A percentile compares a stretch with the other conserved stretches of the same genome.
Conservation (phyloP, 495 filamentous ascomycete species). For the Xylaria acuta region DNA sequence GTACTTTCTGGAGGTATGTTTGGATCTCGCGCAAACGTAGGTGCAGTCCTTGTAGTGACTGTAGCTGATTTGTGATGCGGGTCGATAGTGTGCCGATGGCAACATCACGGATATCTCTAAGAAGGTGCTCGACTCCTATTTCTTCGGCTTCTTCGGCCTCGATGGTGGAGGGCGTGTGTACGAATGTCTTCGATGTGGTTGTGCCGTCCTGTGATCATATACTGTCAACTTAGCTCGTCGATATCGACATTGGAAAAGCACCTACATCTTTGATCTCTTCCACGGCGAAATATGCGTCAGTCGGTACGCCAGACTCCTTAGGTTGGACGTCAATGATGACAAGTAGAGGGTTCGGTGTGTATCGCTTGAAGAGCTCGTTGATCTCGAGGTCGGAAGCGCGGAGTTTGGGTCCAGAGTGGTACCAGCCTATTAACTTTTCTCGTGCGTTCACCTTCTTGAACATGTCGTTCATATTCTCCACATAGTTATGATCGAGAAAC, state of each 20-base stretch:
- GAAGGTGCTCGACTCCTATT: conserved; percentile 96
- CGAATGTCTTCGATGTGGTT: conserved; percentile 95
- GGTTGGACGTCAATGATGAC: conserved; percentile 99
- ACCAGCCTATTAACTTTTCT: conserved; percentile 99
- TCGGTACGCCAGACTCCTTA: conserved; percentile 96
- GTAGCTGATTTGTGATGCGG: conserved; percentile 95
- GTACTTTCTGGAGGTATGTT: conserved; percentile 93
- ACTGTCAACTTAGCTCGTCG: conserved; percentile 31
- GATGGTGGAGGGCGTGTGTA: conserved; percentile 98
- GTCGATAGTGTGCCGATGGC: conserved; percentile 98
- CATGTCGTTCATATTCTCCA: conserved; percentile 99
- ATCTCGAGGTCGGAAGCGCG: conserved; percentile 97
- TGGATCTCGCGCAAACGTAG: conserved; percentile 95
- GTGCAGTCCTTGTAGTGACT: conserved; percentile 95
- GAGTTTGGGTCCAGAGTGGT: conserved; percentile 97
- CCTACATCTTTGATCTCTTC: conserved; percentile 99
- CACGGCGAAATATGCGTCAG: conserved; percentile 98
- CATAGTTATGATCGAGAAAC: conserved; percentile 99
- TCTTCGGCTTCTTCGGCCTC: conserved; percentile 99
- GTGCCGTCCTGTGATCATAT: conserved; percentile 81
- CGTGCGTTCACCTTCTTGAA: conserved; percentile 99
- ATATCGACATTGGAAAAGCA: conserved; percentile 23
- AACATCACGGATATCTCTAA: conserved; percentile 97
- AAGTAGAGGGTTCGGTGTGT: conserved; percentile 93
- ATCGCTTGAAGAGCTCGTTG: conserved; percentile 99